phyloP scores from a whole-genome alignment of 78 protist species.

The Neovahlkampfia damariscottae region DNA sequence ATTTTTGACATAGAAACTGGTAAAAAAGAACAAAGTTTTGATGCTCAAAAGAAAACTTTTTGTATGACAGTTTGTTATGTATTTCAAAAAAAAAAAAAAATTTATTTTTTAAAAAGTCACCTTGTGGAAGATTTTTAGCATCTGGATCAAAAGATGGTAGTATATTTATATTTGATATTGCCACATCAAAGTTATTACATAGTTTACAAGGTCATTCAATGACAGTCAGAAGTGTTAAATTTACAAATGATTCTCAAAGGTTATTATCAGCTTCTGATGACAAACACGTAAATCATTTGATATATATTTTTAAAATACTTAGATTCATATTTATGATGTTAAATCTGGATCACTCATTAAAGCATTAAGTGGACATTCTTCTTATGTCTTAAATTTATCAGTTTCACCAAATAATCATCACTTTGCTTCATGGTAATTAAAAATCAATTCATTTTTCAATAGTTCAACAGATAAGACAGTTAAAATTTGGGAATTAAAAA shows the following conservation, averaged over 20 bases:
- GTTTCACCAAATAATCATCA: not conserved
- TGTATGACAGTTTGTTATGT: not conserved
- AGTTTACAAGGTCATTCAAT: not conserved
- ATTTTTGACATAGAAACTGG: not conserved
- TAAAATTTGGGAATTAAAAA: not conserved
- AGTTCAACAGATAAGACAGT: not conserved
- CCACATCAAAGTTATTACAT: not conserved
- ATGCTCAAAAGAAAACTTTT: not conserved
- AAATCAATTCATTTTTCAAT: no score
- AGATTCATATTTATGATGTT: not conserved
- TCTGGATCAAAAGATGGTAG: not conserved
- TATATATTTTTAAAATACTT: not conserved
- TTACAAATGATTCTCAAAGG: not conserved
- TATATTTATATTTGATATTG: not conserved
- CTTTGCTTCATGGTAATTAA: not conserved
- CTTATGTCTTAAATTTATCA: not conserved
- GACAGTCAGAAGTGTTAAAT: not conserved
- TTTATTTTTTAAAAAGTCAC: not conserved
- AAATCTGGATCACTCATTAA: not conserved
- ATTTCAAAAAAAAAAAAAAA: not conserved
- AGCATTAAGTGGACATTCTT: not conserved
- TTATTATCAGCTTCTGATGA: not conserved
- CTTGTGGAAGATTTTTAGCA: not conserved
- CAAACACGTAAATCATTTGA: not conserved
- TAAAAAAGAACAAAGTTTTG: not conserved